phyloP scores from a whole-genome alignment of 1,284 basidiomycete genomes.

The Apiotrichum gracile region DNA sequence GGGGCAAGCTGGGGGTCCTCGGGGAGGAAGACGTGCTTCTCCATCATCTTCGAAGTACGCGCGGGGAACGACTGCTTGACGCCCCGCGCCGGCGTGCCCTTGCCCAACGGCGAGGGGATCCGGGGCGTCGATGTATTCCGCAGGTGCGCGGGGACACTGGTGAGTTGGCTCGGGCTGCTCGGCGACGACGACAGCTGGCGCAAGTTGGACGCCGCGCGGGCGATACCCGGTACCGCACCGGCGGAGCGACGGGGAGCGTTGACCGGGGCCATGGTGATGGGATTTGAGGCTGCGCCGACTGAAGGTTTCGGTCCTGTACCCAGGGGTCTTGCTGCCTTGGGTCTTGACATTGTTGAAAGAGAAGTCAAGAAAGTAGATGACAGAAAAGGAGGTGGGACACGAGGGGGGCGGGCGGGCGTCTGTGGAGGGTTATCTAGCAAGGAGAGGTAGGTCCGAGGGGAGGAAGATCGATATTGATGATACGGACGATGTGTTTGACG shows the following conservation, averaged over 20 bases:
- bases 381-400: background rate
- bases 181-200: constrained; percentile 30
- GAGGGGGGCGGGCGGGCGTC: background rate
- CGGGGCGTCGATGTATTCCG: constrained; percentile 39
- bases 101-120: constrained; percentile 44
- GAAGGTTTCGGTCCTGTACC: constrained; percentile 32
- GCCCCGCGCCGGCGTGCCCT: constrained; percentile 41
- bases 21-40: constrained; percentile 85
- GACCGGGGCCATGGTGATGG: background rate
- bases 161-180: constrained; percentile 11
- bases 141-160: constrained; percentile 42
- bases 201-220: constrained; percentile 43
- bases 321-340: constrained; percentile 28
- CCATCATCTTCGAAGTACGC: constrained; percentile 82
- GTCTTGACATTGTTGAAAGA: constrained; percentile 37
- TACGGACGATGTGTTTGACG: no score
- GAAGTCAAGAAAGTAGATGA: background rate
- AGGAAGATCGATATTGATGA: background rate
- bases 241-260: constrained; percentile 35
- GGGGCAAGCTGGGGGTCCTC: constrained; percentile 85
- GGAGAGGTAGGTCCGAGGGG: background rate
- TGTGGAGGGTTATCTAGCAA: no score
- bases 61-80: constrained; percentile 51
- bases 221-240: constrained; percentile 36
- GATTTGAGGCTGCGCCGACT: constrained; percentile 19